Base-by-base conservation (phyloP, 2,329 filamentous ascomycete genomes). In the Aspergillus sp. region DNA sequence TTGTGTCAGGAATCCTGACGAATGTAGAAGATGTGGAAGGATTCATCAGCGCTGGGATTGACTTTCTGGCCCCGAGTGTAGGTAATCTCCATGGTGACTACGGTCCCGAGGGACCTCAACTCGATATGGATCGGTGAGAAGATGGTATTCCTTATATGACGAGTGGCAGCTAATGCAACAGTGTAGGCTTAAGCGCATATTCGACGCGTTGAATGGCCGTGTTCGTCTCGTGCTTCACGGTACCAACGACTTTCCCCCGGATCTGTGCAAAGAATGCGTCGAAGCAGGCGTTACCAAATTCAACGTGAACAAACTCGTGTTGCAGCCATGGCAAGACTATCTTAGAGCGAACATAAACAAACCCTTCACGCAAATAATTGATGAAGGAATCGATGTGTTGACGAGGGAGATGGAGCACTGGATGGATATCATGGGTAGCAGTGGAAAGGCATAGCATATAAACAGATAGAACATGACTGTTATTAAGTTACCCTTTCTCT, bases 71-170 rank as follows among this genome's bases (percentile, higher is more conserved):
- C 1, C 85, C 84, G 0, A 82, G 82, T 0, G 85, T 88, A 65
- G 84, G 84, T 5, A 88, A 87, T 58, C 78, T 88, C 35, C 84
- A 88, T 61, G 84, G 84, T 7, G 78, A 81, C 53, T 87, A 88
- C 62, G 83, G 83, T 0, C 74, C 78, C 1, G 68, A 77, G 30
- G 83, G 83, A 0, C 78, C 80, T 7, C 71, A 75, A 56, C 66
- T 84, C 15, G 81, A 85, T 17, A 48, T 54, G 32, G 41, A 50
- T 5, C 38, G 49, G 48, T 51, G 10, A 39, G 45, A 38, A 10
- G 10, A 27, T 13, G n/a, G 46, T 23, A 19, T 2, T 15, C 4
- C 2, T 30, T 17, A n/a, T 7, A 13, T 13, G 22, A 43, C 5
- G 20, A n/a, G 15, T 12, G 9, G 17, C 10, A 25, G 7, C 13